These are phyloP conservation scores for Blastomyces parvus DNA, from an alignment of 2,329 filamentous ascomycete genomes.

Conservation along the genomic window DNA sequence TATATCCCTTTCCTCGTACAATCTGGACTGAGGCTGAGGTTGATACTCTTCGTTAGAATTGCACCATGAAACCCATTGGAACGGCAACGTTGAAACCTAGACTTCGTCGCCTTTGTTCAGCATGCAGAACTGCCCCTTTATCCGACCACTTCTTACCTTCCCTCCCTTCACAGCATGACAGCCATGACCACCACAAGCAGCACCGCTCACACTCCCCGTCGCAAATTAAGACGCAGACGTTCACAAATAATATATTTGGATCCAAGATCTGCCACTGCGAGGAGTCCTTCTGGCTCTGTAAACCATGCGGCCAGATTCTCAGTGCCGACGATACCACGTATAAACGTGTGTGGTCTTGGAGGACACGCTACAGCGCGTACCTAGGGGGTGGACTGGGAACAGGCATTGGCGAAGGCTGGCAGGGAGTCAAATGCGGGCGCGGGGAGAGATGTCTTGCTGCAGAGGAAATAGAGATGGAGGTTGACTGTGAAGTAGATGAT, in stretches of 20 bases:
- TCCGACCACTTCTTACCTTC: slow-evolving; percentile 22
- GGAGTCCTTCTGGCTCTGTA: slow-evolving; percentile 67
- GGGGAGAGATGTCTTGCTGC: slow-evolving; percentile 65
- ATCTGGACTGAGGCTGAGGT: background rate
- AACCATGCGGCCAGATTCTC: slow-evolving; percentile 68
- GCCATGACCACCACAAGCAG: background rate
- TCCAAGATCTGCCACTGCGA: slow-evolving; percentile 51
- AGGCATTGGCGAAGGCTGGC: slow-evolving; percentile 77
- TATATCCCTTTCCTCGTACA: background rate
- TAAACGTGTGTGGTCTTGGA: slow-evolving; percentile 73
- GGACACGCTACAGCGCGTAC: slow-evolving; percentile 67
- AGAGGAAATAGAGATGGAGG: slow-evolving; percentile 69
- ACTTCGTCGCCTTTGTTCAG: slow-evolving; percentile 69
- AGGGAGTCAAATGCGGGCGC: slow-evolving; percentile 82
- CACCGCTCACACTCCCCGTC: slow-evolving; percentile 19
- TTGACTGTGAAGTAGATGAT: slow-evolving; percentile 75
- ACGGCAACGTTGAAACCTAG: slow-evolving; percentile 58
- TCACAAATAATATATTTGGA: slow-evolving; percentile 42
- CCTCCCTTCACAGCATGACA: slow-evolving; percentile 19
- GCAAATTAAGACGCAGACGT: slow-evolving; percentile 24
- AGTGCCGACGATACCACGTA: slow-evolving; percentile 49
- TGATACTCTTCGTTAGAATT: slow-evolving; percentile 54
- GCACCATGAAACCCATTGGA: slow-evolving; percentile 72
- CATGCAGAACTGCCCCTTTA: slow-evolving; percentile 65
- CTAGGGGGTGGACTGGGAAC: slow-evolving; percentile 72